A percentile compares a stretch with the other conserved stretches of the same genome.
Conservation (phyloP, 2,329 filamentous ascomycete genomes). For the Blastomyces silverae region DNA sequence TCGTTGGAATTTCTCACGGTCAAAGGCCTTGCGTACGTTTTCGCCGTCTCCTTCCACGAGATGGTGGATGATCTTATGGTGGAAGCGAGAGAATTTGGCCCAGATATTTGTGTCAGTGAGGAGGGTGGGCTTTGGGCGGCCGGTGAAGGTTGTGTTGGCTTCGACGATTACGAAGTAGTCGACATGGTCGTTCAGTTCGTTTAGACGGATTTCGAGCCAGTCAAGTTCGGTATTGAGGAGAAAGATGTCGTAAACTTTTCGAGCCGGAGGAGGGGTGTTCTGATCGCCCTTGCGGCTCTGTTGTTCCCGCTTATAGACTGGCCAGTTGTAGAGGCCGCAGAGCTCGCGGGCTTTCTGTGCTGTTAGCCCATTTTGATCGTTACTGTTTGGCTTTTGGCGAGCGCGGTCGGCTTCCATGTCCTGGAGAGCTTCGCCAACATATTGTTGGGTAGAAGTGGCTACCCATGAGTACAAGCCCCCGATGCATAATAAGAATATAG, state of each 20-base stretch:
- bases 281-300: neutral
- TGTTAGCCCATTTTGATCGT: neutral
- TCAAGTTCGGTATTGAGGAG: conserved; percentile 59
- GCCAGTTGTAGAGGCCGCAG: conserved; percentile 8
- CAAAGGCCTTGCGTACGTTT: conserved; percentile 36
- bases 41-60: conserved; percentile 35
- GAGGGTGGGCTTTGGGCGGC: conserved; percentile 44
- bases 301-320: neutral
- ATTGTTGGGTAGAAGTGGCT: neutral
- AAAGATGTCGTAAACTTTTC: conserved; percentile 56
- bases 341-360: conserved; percentile 6
- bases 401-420: neutral
- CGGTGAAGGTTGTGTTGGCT: conserved; percentile 53
- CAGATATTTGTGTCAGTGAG: conserved; percentile 50
- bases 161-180: conserved; percentile 62
- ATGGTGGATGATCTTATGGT: conserved; percentile 57
- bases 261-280: conserved; percentile 18
- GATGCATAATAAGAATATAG: neutral
- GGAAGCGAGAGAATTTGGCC: conserved; percentile 47
- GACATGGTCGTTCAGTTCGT: conserved; percentile 52
- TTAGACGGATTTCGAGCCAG: conserved; percentile 58
- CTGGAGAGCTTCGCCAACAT: conserved; percentile 1
- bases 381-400: neutral
- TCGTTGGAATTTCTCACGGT: conserved; percentile 49
- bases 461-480: neutral